A percentile compares a stretch with the other conserved stretches of the same genome.
Conservation (phyloP, 2,329 filamentous ascomycete species). For the Xylariaceae sp. region DNA sequence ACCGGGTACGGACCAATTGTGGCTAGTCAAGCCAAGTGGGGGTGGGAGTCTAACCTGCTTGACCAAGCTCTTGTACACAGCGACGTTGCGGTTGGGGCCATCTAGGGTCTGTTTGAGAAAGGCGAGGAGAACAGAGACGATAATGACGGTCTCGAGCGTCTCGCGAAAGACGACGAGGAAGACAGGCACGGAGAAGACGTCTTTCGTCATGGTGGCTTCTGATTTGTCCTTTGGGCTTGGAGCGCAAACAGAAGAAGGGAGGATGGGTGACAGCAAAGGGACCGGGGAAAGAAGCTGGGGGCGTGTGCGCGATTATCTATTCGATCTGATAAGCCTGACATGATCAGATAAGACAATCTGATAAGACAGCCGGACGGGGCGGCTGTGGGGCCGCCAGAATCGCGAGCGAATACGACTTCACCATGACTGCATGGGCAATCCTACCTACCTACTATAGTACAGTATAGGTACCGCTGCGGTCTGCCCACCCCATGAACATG, state of each 20-base stretch:
- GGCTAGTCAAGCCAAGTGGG: slow-evolving; percentile 14
- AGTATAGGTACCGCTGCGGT: no score
- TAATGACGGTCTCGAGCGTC: slow-evolving; percentile 75
- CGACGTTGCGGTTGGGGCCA: slow-evolving; percentile 57
- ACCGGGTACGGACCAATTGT: neutral
- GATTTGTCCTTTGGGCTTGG: neutral
- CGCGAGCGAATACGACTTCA: slow-evolving; percentile 4
- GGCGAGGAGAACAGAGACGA: slow-evolving; percentile 80
- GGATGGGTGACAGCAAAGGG: neutral
- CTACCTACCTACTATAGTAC: no score
- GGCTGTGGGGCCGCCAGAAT: slow-evolving; percentile 11
- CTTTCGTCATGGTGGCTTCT: slow-evolving; percentile 21
- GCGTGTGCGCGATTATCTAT: slow-evolving; percentile 19
- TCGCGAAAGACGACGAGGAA: slow-evolving; percentile 92
- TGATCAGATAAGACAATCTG: slow-evolving; percentile 3
- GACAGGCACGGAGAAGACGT: slow-evolving; percentile 41
- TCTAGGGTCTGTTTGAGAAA: slow-evolving; percentile 78
- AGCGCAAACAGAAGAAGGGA: neutral
- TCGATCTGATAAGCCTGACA: slow-evolving; percentile 19
- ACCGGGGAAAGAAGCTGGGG: neutral
- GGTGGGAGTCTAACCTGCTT: slow-evolving; percentile 49
- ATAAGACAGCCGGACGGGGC: slow-evolving; percentile 4
- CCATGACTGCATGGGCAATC: neutral
- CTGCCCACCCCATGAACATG: no score
- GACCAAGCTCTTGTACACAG: slow-evolving; percentile 62